Evolutionary conservation across 164 flowering plant genomes (phyloP).

Genomic region (Liriodendron chinense): DNA sequence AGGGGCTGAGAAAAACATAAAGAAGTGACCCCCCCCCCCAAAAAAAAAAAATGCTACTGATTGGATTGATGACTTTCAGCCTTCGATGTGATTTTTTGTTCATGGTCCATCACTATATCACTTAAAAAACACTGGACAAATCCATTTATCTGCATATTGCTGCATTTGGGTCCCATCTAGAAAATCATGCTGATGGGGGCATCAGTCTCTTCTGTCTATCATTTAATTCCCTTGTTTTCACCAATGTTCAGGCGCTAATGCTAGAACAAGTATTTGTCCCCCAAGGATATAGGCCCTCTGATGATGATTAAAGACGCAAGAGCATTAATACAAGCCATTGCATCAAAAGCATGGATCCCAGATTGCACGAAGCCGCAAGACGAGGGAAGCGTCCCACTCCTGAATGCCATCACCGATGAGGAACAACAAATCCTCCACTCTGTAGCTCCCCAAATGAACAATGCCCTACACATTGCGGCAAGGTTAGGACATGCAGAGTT

Average conservation of each 20-base stretch:
- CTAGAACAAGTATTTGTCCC: too few relatives aligned
- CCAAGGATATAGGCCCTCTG: not conserved
- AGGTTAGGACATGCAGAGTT: constrained; percentile 2
- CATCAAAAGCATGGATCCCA: not conserved
- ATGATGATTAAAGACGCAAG: not conserved
- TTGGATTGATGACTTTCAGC: not conserved
- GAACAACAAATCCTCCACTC: not conserved
- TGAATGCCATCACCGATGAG: not conserved
- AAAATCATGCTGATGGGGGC: not conserved
- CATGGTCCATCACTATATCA: not conserved
- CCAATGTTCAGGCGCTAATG: not conserved
- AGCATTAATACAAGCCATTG: not conserved
- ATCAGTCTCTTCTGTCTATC: not conserved
- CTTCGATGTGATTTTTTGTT: not conserved
- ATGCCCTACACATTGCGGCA: constrained; percentile 6
- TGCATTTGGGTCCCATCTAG: not conserved
- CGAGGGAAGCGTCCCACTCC: not conserved
- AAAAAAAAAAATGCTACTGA: too few relatives aligned
- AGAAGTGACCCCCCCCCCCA: too few relatives aligned
- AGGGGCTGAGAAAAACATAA: too few relatives aligned
- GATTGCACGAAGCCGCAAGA: not conserved
- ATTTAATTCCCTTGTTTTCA: not conserved
- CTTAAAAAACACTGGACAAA: not conserved
- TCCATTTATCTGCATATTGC: not conserved
- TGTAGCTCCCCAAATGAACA: not conserved